Base-by-base conservation (phyloP, 495 filamentous ascomycete genomes). In the Penicillium soppii region DNA sequence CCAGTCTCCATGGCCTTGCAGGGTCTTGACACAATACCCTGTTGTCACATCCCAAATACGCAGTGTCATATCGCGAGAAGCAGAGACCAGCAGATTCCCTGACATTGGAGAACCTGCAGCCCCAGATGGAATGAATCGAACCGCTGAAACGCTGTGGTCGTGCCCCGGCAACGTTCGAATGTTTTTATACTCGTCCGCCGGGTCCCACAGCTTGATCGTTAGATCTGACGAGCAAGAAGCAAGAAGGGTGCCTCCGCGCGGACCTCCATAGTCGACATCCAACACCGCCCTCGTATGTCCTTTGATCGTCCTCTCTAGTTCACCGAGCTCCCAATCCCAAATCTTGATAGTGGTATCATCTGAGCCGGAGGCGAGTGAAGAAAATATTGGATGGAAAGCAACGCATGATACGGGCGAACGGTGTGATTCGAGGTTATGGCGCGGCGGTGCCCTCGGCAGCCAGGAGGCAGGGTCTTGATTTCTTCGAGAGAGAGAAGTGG, bases 301-400 rank as follows among this genome's bases (percentile, higher is more conserved):
- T 61, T 97, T 97, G 35, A 97, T 78, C 0, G 94, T 97, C 22
- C 87, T 71, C 62, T 97, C 92, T 7, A 96, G 78, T 65, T 97
- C 92, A 17, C 94, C 94, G 15, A 96, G 73, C 58, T 98, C 94
- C 90, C 91, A 97, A 61, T 97, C 94, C 94, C 94, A 98, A 43
- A 98, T 91, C 65, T 98, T 98, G 63, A 97, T 81, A 19, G 90
- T 96, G 17, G 82, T 85, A 66, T 97, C 92, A 68, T 97, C 94
- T 30, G 92, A 95, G 15, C 90, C 94, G 1, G 91, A 94, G 12
- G 94, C 94, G 9, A 98, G 75, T 1, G 89, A 90, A 16, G 91
- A 91, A 65, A 95, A 97, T 47, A 94, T 76, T 0, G 94, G 92
- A 66, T 98, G 94, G 69, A 98, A 98, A 3, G 94, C 94, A 43